A percentile compares a stretch with the other conserved stretches of the same genome.
Evolutionary conservation across 106 monocot species (phyloP).

Genomic region (Dendrobium nobile): DNA sequence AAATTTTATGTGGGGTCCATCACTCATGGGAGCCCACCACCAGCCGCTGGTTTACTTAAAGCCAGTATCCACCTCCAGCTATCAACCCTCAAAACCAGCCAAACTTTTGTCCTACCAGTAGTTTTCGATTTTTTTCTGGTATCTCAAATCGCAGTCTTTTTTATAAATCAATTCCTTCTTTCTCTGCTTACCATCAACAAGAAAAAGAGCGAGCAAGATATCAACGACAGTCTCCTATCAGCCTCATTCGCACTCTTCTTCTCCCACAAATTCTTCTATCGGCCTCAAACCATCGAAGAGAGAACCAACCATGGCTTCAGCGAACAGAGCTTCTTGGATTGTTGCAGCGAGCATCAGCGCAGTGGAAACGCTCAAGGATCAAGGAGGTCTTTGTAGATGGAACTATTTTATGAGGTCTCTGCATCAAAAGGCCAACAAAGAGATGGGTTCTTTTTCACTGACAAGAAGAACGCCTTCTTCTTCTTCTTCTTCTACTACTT

Average conservation of each 20-base stretch:
- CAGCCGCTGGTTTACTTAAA: no score
- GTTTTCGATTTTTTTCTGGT: no score
- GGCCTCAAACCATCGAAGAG: background rate
- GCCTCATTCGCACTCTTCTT: background rate
- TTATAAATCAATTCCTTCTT: no score
- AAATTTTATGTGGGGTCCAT: no score
- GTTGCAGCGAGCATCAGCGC: slow-evolving; percentile 31
- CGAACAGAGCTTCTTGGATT: slow-evolving; percentile 15
- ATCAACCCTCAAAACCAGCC: no score
- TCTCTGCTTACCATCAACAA: no score
- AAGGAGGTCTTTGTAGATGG: slow-evolving; percentile 44
- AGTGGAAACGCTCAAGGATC: slow-evolving; percentile 52
- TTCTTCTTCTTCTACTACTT: background rate
- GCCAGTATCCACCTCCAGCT: no score
- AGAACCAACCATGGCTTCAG: background rate
- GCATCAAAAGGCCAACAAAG: background rate
- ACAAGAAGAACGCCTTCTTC: background rate
- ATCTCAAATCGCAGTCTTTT: no score
- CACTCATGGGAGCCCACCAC: no score
- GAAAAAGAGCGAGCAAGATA: background rate
- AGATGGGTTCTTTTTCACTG: background rate
- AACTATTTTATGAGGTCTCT: slow-evolving; percentile 20
- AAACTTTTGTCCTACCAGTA: no score
- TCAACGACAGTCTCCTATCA: background rate
- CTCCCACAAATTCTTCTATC: background rate